phyloP scores from a whole-genome alignment of 2,329 filamentous ascomycete species.

The Phialemonium atrogriseum region DNA sequence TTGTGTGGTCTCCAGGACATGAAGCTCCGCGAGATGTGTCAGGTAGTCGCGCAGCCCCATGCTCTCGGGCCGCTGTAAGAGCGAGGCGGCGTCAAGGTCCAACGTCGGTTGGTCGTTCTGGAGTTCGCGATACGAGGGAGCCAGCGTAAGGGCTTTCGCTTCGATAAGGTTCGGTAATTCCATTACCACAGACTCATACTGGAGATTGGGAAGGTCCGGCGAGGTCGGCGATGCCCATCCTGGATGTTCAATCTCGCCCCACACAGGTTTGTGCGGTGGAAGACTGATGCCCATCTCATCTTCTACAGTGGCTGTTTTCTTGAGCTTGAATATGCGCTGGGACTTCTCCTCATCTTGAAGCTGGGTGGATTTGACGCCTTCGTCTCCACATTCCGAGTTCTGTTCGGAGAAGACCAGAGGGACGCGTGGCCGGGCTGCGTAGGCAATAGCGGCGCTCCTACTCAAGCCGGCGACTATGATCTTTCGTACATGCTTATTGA shows the following conservation, averaged over 20 bases:
- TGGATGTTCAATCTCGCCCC: constrained; percentile 77
- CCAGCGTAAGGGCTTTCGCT: constrained; percentile 83
- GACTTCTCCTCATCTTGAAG: constrained; percentile 2
- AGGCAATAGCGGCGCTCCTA: constrained; percentile 73
- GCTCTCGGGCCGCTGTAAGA: constrained; percentile 61
- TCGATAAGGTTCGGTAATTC: constrained; percentile 88
- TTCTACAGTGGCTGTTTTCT: constrained; percentile 11
- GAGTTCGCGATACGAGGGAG: constrained; percentile 44
- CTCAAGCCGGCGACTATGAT: constrained; percentile 67
- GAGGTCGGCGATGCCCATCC: constrained; percentile 82
- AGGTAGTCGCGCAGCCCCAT: constrained; percentile 79
- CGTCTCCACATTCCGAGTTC: neutral
- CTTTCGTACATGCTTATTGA: constrained; percentile 63
- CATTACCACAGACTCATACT: constrained; percentile 71
- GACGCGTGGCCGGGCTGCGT: constrained; percentile 64
- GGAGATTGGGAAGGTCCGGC: constrained; percentile 67
- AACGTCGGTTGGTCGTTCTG: constrained; percentile 35
- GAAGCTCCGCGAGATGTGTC: constrained; percentile 57
- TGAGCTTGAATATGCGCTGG: constrained; percentile 5
- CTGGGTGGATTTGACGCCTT: constrained; percentile 2
- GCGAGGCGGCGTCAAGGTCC: constrained; percentile 58
- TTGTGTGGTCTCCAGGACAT: constrained; percentile 42
- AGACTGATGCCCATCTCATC: constrained; percentile 36
- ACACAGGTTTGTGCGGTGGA: constrained; percentile 45
- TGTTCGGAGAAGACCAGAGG: constrained; percentile 16